Evolutionary conservation across 139 green algal species (phyloP), one percentile per base, ranked within the genome.

Genomic region (Coelastrella sp.): DNA sequence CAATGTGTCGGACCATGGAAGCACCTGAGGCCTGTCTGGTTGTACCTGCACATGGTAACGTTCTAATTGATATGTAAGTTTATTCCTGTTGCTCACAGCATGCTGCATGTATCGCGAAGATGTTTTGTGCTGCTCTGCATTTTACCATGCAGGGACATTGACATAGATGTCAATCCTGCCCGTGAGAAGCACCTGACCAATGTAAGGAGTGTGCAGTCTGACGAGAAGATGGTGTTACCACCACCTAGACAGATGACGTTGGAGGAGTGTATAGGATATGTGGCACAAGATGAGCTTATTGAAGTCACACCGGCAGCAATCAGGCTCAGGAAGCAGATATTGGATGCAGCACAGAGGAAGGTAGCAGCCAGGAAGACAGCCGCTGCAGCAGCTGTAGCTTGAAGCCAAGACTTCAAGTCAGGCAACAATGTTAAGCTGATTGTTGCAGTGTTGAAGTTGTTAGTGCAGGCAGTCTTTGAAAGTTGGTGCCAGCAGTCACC

Each of bases 111-210:
- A n/a, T n/a, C n/a, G n/a, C n/a, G n/a, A n/a, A n/a, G n/a, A n/a
- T n/a, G n/a, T n/a, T 67, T 7, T 8, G 9, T 37, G 59, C 59
- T 34, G 15, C 45, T 57, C 45, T 57, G 11, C 11, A 13, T 57
- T 13, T 57, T 57, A 13, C 45, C 45, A 57, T 64, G 59, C 43
- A 89, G 90, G 8, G 93, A 96, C 38, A 74, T 91, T 0, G 91
- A 96, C 66, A 64, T 98, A 60, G 92, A 97, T 57, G 91, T 97
- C 0, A 98, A 98, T 89, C 91, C 94, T 0, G 88, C 92, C 5
- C 89, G 91, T 1, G 95, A 94, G 76, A 98, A 98, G 93, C 92
- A 97, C 86, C 90, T 96, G 21, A 95, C 88, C 40, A 98, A 98
- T 74, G 90, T 98, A 40, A 89, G 96, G 17, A 89, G 81, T n/a